Evolutionary conservation across 768 basidiomycete species (phyloP).

Genomic region (Pulveroboletus sp.): DNA sequence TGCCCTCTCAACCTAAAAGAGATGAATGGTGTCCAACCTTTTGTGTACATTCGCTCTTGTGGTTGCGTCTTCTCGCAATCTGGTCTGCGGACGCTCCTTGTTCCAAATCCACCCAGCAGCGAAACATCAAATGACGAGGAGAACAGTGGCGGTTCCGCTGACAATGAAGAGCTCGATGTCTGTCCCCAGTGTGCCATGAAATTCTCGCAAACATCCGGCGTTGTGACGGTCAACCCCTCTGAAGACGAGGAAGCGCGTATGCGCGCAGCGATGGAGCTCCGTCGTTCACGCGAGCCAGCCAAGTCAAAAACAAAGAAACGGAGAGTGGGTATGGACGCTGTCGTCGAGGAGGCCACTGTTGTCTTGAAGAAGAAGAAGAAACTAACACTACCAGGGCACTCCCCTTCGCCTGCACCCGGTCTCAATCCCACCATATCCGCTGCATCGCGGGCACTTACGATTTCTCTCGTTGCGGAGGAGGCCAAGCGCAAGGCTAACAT

Average conservation of each 20-base stretch:
- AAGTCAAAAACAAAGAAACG: conserved; percentile 58
- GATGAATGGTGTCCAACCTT: conserved; percentile 88
- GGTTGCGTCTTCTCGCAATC: conserved; percentile 85
- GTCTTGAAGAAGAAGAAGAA: conserved; percentile 47
- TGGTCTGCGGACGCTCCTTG: too few relatives aligned
- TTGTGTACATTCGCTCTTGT: conserved; percentile 81
- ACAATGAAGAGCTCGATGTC: too few relatives aligned
- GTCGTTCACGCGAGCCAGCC: conserved; percentile 49
- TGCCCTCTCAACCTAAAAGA: conserved; percentile 92
- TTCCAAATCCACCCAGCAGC: conserved; percentile 26
- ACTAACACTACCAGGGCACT: too few relatives aligned
- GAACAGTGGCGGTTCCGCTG: conserved; percentile 17
- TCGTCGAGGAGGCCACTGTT: conserved; percentile 25
- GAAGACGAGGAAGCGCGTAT: conserved; percentile 61
- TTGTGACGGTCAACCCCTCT: conserved; percentile 65
- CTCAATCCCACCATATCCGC: too few relatives aligned
- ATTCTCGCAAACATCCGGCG: conserved; percentile 52
- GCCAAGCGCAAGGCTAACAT: too few relatives aligned
- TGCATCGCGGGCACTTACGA: too few relatives aligned
- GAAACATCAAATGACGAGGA: conserved; percentile 23
- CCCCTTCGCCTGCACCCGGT: too few relatives aligned
- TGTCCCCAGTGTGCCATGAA: conserved; percentile 78
- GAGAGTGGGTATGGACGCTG: conserved; percentile 42
- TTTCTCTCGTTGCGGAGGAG: too few relatives aligned
- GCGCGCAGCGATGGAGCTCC: conserved; percentile 50